phyloP scores from a whole-genome alignment of 208 protist species.

The Entamoeba invadens region DNA sequence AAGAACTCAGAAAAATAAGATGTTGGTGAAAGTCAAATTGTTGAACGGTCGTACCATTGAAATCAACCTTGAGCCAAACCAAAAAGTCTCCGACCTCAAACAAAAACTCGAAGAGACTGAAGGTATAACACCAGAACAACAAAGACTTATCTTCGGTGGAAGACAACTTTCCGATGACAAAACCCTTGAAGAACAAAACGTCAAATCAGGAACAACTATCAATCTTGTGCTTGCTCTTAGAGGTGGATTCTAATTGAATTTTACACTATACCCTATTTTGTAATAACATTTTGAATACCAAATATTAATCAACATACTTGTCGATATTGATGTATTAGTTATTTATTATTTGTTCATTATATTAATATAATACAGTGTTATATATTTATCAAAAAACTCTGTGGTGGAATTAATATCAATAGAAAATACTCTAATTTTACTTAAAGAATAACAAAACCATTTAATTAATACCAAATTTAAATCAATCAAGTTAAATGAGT shows the following conservation, averaged over 20 bases:
- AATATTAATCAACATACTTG: too few relatives aligned
- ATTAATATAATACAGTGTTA: too few relatives aligned
- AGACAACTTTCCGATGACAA: slow-evolving; percentile 49
- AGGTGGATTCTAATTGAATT: slow-evolving; percentile 25
- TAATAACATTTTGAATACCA: too few relatives aligned
- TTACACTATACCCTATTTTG: neutral
- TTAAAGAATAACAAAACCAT: too few relatives aligned
- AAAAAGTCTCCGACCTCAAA: slow-evolving; percentile 57
- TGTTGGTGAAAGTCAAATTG: slow-evolving; percentile 53
- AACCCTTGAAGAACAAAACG: slow-evolving; percentile 47
- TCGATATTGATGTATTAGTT: too few relatives aligned
- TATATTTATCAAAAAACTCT: too few relatives aligned
- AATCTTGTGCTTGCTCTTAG: slow-evolving; percentile 57
- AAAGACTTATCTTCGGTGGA: slow-evolving; percentile 56
- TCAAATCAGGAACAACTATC: slow-evolving; percentile 50
- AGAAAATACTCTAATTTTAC: too few relatives aligned
- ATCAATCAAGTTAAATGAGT: too few relatives aligned
- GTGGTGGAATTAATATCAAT: too few relatives aligned
- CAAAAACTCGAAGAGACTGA: slow-evolving; percentile 55
- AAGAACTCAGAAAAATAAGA: too few relatives aligned
- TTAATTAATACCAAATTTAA: too few relatives aligned
- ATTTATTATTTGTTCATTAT: too few relatives aligned
- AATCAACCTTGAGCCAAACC: slow-evolving; percentile 53
- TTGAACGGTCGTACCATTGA: slow-evolving; percentile 50
- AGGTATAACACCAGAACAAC: slow-evolving; percentile 56